Percentiles rank a stretch among this genome's conserved stretches.
Evolutionary conservation across 208 protist species (phyloP).

Genomic region (Vickermania spadyakhi): DNA sequence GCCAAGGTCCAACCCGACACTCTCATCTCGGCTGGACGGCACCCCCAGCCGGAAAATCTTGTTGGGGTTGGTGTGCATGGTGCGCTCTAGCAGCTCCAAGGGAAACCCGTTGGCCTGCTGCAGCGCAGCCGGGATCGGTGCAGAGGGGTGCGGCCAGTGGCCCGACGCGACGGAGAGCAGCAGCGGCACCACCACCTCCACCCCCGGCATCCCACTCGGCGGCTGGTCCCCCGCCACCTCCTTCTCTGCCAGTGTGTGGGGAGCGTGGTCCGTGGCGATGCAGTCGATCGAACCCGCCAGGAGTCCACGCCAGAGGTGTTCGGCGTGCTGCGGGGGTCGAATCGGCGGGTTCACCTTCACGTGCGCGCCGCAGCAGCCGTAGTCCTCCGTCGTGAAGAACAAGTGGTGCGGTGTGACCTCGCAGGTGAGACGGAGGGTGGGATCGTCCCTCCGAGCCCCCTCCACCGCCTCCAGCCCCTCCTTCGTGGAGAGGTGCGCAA

Average conservation of each 20-base stretch:
- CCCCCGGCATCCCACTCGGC: constrained; percentile 89
- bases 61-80: constrained; percentile 72
- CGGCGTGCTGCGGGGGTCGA: constrained; percentile 55
- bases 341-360: constrained; percentile 88
- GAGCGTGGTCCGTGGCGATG: constrained; percentile 93
- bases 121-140: constrained; percentile 38
- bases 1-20: constrained; percentile 35
- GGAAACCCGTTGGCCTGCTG: constrained; percentile 13
- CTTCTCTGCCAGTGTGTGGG: constrained; percentile 89
- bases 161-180: constrained; percentile 56
- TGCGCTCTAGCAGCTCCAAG: constrained; percentile 45
- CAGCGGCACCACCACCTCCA: constrained; percentile 89
- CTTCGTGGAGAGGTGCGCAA: constrained; percentile 84
- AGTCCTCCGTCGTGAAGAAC: constrained; percentile 74
- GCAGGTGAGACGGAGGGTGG: constrained; percentile 68
- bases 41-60: constrained; percentile 54
- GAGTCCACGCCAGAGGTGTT: constrained; percentile 85
- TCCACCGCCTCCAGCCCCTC: constrained; percentile 78
- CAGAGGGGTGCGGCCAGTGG: constrained; percentile 60
- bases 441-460: constrained; percentile 31
- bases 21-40: constrained; percentile 6
- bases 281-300: constrained; percentile 87
- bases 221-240: constrained; percentile 21
- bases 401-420: constrained; percentile 90
- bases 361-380: constrained; percentile 44